A percentile compares a stretch with the other conserved stretches of the same genome.
Evolutionary conservation across 2,329 filamentous ascomycete genomes (phyloP).

Genomic region (Colletotrichum eremochloae): DNA sequence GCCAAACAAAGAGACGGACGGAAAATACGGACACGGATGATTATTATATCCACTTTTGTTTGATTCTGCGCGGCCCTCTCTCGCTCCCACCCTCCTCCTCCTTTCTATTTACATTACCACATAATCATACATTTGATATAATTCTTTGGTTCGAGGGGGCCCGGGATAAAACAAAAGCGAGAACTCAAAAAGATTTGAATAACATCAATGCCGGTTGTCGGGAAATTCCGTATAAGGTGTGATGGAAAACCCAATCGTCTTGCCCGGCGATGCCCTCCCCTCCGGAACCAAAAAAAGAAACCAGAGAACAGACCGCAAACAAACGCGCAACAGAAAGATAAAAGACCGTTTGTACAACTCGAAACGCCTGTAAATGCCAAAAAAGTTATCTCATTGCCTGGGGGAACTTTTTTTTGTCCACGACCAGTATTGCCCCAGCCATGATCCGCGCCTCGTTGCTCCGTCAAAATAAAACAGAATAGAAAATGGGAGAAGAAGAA

Average conservation of each 20-base stretch:
- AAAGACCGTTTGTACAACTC: conserved; percentile 9
- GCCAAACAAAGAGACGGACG: no score
- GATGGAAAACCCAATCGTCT: not conserved
- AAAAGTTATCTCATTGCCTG: conserved; percentile 35
- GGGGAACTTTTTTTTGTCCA: conserved; percentile 10
- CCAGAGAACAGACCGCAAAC: not conserved
- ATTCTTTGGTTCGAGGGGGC: not conserved
- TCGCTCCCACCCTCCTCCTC: not conserved
- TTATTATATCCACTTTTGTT: conserved; percentile 13
- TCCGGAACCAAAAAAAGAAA: not conserved
- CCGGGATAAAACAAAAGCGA: not conserved
- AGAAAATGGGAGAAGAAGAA: not conserved
- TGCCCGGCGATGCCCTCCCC: not conserved
- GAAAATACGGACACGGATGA: not conserved
- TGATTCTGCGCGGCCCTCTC: conserved; percentile 19
- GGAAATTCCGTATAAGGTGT: not conserved
- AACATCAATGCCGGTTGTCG: conserved; percentile 13
- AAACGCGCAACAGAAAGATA: not conserved
- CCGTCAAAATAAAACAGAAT: conserved; percentile 7
- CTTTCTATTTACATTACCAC: conserved; percentile 40
- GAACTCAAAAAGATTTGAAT: conserved; percentile 7
- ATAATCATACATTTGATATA: conserved; percentile 34
- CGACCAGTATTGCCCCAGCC: conserved; percentile 33
- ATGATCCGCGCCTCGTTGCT: conserved; percentile 39
- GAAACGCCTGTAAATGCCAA: conserved; percentile 41